A percentile compares a stretch with the other conserved stretches of the same genome.
Conservation (phyloP, 768 basidiomycete species). For the Strobilomyces echinocephalus region DNA sequence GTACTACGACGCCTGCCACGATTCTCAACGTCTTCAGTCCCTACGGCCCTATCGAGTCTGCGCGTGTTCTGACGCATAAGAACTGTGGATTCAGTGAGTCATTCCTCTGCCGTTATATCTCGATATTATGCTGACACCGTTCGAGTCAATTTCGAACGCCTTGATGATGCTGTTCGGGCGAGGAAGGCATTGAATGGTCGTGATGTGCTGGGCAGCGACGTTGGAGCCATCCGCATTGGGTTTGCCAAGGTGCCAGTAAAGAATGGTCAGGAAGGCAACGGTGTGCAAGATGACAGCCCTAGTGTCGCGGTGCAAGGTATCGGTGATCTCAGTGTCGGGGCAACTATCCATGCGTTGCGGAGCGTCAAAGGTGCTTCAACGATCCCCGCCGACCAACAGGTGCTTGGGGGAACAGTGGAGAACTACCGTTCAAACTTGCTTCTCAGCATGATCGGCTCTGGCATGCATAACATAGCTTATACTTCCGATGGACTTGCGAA, state of each 20-base stretch:
- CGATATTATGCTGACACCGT: slow-evolving; percentile 6
- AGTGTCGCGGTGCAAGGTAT: slow-evolving; percentile 73
- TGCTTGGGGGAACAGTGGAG: slow-evolving; percentile 86
- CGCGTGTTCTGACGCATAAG: slow-evolving; percentile 93
- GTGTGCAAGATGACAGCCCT: slow-evolving; percentile 56
- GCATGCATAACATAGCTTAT: slow-evolving; percentile 56
- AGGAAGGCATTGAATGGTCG: slow-evolving; percentile 93
- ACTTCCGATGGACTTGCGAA: slow-evolving; percentile 54
- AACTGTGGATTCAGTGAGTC: slow-evolving; percentile 87
- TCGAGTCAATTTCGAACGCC: slow-evolving; percentile 90
- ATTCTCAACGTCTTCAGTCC: slow-evolving; percentile 95
- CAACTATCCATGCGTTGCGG: slow-evolving; percentile 81
- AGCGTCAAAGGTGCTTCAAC: slow-evolving; percentile 89
- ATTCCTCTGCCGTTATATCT: not conserved
- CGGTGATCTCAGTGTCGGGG: slow-evolving; percentile 81
- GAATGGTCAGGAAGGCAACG: slow-evolving; percentile 62
- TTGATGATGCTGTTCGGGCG: slow-evolving; percentile 95
- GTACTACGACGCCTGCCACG: slow-evolving; percentile 89
- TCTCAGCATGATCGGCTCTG: slow-evolving; percentile 81
- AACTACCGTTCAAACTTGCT: slow-evolving; percentile 92
- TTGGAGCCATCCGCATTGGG: slow-evolving; percentile 94
- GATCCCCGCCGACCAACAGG: slow-evolving; percentile 89
- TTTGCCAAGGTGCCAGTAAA: slow-evolving; percentile 96
- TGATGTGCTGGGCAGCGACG: slow-evolving; percentile 92
- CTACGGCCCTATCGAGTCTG: slow-evolving; percentile 96